phyloP scores from a whole-genome alignment of 495 filamentous ascomycete genomes.

The Glutinoglossum americanum region DNA sequence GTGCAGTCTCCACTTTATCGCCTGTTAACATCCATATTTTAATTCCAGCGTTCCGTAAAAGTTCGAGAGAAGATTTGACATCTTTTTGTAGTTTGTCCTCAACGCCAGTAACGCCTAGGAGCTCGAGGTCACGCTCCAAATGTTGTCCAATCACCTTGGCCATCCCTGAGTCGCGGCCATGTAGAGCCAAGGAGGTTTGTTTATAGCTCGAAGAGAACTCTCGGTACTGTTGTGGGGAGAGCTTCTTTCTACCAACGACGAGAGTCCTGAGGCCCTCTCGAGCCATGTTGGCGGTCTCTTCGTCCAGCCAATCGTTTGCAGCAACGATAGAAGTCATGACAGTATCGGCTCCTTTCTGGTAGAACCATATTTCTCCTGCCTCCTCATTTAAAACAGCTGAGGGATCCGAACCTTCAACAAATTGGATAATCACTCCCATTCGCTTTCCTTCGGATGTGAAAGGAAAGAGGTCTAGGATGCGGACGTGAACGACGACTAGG shows the following conservation, averaged over 20 bases:
- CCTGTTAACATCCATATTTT: slow-evolving; percentile 99
- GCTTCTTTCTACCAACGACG: slow-evolving; percentile 69
- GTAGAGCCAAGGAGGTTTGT: slow-evolving; percentile 58
- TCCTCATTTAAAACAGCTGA: slow-evolving; percentile 18
- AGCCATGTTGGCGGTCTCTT: slow-evolving; percentile 97
- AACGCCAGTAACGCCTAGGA: slow-evolving; percentile 90
- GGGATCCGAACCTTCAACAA: slow-evolving; percentile 28
- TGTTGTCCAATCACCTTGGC: slow-evolving; percentile 54
- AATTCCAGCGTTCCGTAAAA: slow-evolving; percentile 93
- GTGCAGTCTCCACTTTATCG: slow-evolving; percentile 95
- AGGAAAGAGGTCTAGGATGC: slow-evolving; percentile 84
- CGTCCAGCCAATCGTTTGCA: slow-evolving; percentile 93
- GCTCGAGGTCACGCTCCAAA: slow-evolving; percentile 73
- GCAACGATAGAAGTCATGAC: slow-evolving; percentile 90
- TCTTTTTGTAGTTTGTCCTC: slow-evolving; percentile 91
- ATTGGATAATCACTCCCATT: slow-evolving; percentile 94
- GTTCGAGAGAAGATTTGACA: slow-evolving; percentile 84
- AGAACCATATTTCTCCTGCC: slow-evolving; percentile 76
- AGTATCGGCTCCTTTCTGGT: slow-evolving; percentile 94
- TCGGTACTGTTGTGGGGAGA: slow-evolving; percentile 54
- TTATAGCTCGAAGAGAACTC: slow-evolving; percentile 58
- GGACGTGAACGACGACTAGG: slow-evolving; percentile 59
- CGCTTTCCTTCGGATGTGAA: slow-evolving; percentile 95
- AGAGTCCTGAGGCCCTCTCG: slow-evolving; percentile 87
- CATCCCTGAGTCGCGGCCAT: slow-evolving; percentile 60